Base-by-base conservation (phyloP, 2,329 filamentous ascomycete genomes). In the Talaromyces rugulosus region DNA sequence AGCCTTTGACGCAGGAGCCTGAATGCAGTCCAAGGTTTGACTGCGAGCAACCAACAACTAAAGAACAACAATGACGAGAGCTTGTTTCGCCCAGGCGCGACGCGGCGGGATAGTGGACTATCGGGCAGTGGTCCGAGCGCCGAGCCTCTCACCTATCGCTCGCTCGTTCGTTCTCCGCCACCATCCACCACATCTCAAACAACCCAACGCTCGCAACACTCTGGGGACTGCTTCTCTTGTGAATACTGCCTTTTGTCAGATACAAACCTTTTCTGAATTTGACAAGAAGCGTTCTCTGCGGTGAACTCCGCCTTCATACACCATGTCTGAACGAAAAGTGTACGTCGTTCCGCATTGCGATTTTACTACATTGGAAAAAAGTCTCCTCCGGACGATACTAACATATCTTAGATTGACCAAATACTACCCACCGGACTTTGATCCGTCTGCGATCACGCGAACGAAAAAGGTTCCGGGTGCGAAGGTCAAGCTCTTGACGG, bases 321-420 rank as follows among this genome's bases (percentile, higher is more conserved):
- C 68, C 69, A 95, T 95, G 91, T 93, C 91, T 68, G 91, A 96
- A 80, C 87, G 91, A 71, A 95, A 95, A 79, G 91, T 94, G 61
- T 62, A 62, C 31, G 61, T 31, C 11, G 14, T 33, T 56, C 82
- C 2, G 92, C 64, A 81, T 77, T 64, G 86, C 16, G 42, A 18
- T 8, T 86, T 72, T 85, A 85, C 67, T 74, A 69, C 62, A 47
- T 55, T 36, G 52, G 30, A 18, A 47, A 42, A 50, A 60, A 42
- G 23, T 23, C 27, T 52, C 34, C 14, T 40, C n/a, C 51, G 1
- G 11, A 31, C 14, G 16, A 28, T 33, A 27, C 57, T 62, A 40
- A 62, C 56, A 34, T 28, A 12, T 27, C 14, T 55, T 47, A 62
- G 61, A 28, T 58, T 63, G 23, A 63, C 71, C 70, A 77, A 78